Evolutionary conservation across 2,329 filamentous ascomycete species (phyloP), one percentile per base, ranked within the genome.

Genomic region (Calonectria pauciramosa): DNA sequence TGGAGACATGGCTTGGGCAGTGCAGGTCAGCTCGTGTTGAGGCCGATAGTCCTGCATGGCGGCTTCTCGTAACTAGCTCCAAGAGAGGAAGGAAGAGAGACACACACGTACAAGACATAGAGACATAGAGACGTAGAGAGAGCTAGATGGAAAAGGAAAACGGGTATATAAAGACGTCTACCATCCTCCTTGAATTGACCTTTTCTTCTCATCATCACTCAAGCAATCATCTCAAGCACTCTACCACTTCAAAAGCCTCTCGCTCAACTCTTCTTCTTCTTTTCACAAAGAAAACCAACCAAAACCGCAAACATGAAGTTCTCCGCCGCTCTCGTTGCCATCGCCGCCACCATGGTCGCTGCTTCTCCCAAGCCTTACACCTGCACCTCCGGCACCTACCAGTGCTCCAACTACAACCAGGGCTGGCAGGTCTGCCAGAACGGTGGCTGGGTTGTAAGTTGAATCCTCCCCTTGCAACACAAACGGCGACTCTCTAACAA

Each of bases 301-400:
- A 47, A 47, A 51, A 60, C 44, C 70, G 52, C 72, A 80, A 83
- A 69, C 64, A 84, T 84, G 83, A 82, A 84, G 82, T 79, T 83
- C 80, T 68, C 79, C 73, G 59, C 74, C 38, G 41, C 80, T 72
- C 20, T 74, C 74, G 65, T 77, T 52, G 66, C 80, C 38, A 68
- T 80, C 66, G 52, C 83, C 71, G 80, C 79, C 59, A 75, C 78
- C 26, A 54, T 78, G 64, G 78, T 76, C 20, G 68, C 78, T 47
- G 78, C 80, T 2, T 41, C 75, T 23, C 75, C 75, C 67, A 64
- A 38, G 18, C 14, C 63, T 38, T 38, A 56, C 7, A 47, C 30
- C 18, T 86, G 85, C 82, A 79, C 72, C 51, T 84, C 85, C 2
- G 85, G 71, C 54, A 84, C 84, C n/a, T 86, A 86, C 77, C 14